Evolutionary conservation across 164 flowering plant genomes (phyloP), one percentile per base, ranked within the genome.

Genomic region (Tetrastigma voinierianum): DNA sequence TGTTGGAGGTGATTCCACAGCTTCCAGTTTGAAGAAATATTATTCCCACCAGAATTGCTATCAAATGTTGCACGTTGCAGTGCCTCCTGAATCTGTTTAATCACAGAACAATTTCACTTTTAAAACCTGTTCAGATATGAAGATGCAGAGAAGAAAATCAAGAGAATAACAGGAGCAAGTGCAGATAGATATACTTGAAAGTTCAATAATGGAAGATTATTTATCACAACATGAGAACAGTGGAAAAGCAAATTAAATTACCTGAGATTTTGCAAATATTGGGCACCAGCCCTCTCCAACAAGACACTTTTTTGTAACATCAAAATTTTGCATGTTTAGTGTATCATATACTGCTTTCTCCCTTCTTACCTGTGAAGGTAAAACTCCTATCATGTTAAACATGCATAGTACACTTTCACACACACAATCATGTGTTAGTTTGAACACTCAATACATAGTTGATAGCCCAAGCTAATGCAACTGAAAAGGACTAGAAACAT

Each of bases 231-330:
- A 17, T 24, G 9, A 12, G 54, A 3, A 10, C 13, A 57, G 20
- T 16, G 15, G 20, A 47, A 23, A 32, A 15, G 17, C 16, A 43
- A 62, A 15, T 23, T 9, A 55, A 18, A 17, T 56, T 74, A 95
- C 99, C 94, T 89, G 82, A 66, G 80, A 54, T 78, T 87, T 92
- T 24, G 98, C 94, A 83, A 86, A 88, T 66, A 84, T 72, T 3
- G 99, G 99, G 68, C 98, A 95, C 99, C 99, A 95, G 18, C 97
- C 99, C 76, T 92, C 98, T 68, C 98, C 99, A 71, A 95, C 97
- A 62, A 95, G 93, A 76, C 99, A 95, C 70, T 95, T 95, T 72
- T 92, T 95, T 10, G 99, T 95, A 51, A 95, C 99, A 83, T 95
- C 99, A 74, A 95, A 90, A 65, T 92, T 92, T 56, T 90, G 88